Conservation (phyloP, 768 basidiomycete species). For the Glaciozyma martinii region DNA sequence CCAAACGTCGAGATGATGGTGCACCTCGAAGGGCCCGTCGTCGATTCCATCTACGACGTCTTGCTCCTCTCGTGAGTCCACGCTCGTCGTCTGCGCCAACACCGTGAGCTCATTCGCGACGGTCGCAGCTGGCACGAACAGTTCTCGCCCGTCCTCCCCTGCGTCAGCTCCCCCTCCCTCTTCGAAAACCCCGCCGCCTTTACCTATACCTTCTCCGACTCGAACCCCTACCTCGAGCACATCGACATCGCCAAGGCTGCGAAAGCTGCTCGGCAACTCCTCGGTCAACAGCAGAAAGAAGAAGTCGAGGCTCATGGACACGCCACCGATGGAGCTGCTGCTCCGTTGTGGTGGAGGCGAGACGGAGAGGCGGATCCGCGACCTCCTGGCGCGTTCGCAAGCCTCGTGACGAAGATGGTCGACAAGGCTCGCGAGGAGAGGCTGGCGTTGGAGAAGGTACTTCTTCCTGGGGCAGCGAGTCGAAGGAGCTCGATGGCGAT, state of each 20-base stretch:
- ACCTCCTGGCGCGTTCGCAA: slow-evolving; percentile 19
- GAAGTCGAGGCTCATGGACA: neutral
- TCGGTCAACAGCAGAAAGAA: slow-evolving; percentile 38
- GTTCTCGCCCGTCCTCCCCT: slow-evolving; percentile 34
- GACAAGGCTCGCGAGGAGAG: slow-evolving; percentile 18
- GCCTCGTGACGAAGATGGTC: slow-evolving; percentile 25
- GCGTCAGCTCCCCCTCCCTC: slow-evolving; percentile 12
- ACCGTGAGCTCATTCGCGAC: neutral
- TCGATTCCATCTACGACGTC: slow-evolving; percentile 61
- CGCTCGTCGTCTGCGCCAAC: neutral
- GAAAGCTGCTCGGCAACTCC: slow-evolving; percentile 40
- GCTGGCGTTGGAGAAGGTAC: neutral
- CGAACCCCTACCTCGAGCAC: slow-evolving; percentile 43
- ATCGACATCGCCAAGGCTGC: slow-evolving; percentile 44
- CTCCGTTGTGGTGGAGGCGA: neutral
- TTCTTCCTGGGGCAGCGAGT: neutral
- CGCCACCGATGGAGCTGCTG: neutral
- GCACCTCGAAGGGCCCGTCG: slow-evolving; percentile 62
- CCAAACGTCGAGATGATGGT: slow-evolving; percentile 52
- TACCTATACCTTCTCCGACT: slow-evolving; percentile 45
- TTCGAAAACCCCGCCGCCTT: slow-evolving; percentile 14
- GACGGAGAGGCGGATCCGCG: slow-evolving; percentile 4
- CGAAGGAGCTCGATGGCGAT: neutral
- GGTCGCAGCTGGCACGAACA: slow-evolving; percentile 26
- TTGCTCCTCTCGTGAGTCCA: slow-evolving; percentile 49